These are phyloP conservation scores for Ascochyta koolunga DNA, from an alignment of 2,329 filamentous ascomycete species.

Conservation along the genomic window DNA sequence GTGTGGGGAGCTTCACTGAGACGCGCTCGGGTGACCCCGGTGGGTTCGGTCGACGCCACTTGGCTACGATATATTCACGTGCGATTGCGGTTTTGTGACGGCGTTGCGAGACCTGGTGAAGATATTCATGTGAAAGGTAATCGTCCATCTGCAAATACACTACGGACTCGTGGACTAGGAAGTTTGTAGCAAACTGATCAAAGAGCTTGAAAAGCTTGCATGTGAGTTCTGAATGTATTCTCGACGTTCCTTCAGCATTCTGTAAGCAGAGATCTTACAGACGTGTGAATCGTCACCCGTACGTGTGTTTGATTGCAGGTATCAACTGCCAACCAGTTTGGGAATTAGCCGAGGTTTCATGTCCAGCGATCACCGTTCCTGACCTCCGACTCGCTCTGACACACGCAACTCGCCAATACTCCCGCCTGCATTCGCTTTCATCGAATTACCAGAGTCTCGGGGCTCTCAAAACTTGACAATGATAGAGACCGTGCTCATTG, in stretches of 20 bases:
- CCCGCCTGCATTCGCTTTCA: background rate
- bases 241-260: background rate
- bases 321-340: background rate
- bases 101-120: background rate
- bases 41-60: conserved; percentile 1
- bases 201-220: background rate
- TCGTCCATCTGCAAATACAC: background rate
- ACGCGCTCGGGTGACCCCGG: conserved; percentile 10
- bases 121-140: background rate
- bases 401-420: conserved; percentile 4
- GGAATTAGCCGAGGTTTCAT: conserved; percentile 14
- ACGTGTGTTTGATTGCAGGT: background rate
- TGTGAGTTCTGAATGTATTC: background rate
- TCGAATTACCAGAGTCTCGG: conserved; percentile 1
- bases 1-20: conserved; percentile 9
- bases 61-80: background rate
- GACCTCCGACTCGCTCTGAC: conserved; percentile 1
- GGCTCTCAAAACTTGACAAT: conserved; percentile 23
- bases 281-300: background rate
- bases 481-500: conserved; percentile 57
- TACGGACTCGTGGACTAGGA: background rate
- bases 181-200: background rate
- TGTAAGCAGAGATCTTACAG: background rate
- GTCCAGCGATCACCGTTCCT: background rate
- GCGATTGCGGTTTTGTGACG: background rate